A percentile compares a stretch with the other conserved stretches of the same genome.
Evolutionary conservation across 805 yeast genomes (phyloP).

Genomic region (Metschnikowia henanensis): DNA sequence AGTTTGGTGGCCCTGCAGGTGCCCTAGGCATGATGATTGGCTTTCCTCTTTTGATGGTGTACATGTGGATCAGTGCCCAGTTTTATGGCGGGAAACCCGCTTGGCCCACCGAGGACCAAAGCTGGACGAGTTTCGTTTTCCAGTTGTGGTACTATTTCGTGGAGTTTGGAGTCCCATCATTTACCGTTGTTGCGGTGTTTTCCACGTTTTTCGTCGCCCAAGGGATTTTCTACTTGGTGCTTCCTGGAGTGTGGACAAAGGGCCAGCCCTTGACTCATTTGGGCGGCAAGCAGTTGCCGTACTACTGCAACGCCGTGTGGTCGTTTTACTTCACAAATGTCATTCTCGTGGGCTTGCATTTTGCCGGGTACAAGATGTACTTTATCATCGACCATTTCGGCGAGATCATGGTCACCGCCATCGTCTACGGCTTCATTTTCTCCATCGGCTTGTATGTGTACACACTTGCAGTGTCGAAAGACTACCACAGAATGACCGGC

Average conservation of each 20-base stretch:
- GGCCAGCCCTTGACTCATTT: slow-evolving; percentile 91
- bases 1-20: slow-evolving; percentile 93
- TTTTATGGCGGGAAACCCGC: slow-evolving; percentile 78
- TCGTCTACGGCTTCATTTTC: slow-evolving; percentile 69
- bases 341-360: slow-evolving; percentile 62
- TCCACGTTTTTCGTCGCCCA: slow-evolving; percentile 69
- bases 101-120: slow-evolving; percentile 57
- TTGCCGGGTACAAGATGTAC: slow-evolving; percentile 73
- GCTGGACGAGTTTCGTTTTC: slow-evolving; percentile 49
- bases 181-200: slow-evolving; percentile 68
- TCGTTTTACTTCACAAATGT: slow-evolving; percentile 71
- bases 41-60: slow-evolving; percentile 92
- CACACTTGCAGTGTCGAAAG: slow-evolving; percentile 64
- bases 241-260: slow-evolving; percentile 94
- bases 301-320: slow-evolving; percentile 90
- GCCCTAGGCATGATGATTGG: slow-evolving; percentile 90
- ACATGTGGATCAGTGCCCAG: slow-evolving; percentile 90
- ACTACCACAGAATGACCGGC: slow-evolving; percentile 90
- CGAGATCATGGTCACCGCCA: slow-evolving; percentile 90
- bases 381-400: slow-evolving; percentile 82
- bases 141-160: slow-evolving; percentile 41
- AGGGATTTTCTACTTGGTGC: slow-evolving; percentile 68
- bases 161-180: slow-evolving; percentile 58
- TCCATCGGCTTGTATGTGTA: slow-evolving; percentile 69
- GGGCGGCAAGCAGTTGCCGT: slow-evolving; percentile 79